These are phyloP conservation scores for Lecanicillium sp. DNA, from an alignment of 2,329 filamentous ascomycete species.

Conservation along the genomic window DNA sequence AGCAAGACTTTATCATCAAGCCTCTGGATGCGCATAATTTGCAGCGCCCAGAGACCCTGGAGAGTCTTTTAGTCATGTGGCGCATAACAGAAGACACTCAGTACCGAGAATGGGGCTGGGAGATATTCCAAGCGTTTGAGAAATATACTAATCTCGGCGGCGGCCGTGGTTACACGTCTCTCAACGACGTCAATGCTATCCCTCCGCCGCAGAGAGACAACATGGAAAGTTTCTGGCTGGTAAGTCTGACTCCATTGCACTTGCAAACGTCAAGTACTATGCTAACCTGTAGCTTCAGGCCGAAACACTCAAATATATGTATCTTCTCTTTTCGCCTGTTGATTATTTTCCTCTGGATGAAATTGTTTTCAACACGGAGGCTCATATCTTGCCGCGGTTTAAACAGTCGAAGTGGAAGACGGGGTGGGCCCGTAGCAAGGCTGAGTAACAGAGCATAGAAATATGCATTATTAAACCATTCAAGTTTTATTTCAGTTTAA, in stretches of 20 bases:
- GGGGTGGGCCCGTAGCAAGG: no score
- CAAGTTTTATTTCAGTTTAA: no score
- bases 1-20: constrained; percentile 73
- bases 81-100: constrained; percentile 83
- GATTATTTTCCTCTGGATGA: constrained; percentile 78
- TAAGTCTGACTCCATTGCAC: constrained; percentile 48
- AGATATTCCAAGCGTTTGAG: constrained; percentile 92
- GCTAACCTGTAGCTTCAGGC: constrained; percentile 48
- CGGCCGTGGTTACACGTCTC: constrained; percentile 73
- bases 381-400: constrained; percentile 83
- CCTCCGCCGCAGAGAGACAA: constrained; percentile 73
- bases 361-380: constrained; percentile 92
- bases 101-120: constrained; percentile 96
- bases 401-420: no score
- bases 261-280: no score
- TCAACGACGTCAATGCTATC: constrained; percentile 65
- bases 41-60: constrained; percentile 92
- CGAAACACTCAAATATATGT: constrained; percentile 96
- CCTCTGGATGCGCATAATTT: constrained; percentile 78
- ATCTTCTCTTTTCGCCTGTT: constrained; percentile 79
- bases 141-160: constrained; percentile 75
- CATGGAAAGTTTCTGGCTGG: constrained; percentile 98
- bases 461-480: no score
- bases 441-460: no score
- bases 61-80: constrained; percentile 97